Base-by-base conservation (phyloP, 441 rosid species). In the Melastoma candidum region DNA sequence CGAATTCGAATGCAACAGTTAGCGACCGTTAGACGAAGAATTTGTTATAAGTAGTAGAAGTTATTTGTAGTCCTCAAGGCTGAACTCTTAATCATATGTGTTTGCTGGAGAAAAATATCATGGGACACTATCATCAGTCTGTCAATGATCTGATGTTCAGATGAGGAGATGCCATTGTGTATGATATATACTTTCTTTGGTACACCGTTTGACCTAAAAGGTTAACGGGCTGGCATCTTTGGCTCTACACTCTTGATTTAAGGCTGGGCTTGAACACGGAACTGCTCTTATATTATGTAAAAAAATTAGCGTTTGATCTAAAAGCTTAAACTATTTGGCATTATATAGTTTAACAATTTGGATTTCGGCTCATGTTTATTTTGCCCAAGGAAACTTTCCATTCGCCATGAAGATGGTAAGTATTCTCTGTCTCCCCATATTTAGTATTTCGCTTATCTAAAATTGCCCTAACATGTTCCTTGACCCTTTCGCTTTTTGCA, bases 301-400 rank as follows among this genome's bases (percentile, higher is more conserved):
- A 17, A 17, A 17, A 17, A 17, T 1, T 17, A 17, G 22, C 22
- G 22, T 17, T 17, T 17, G 22, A 17, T 17, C 22, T 17, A 17
- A 17, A 17, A 17, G 22, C 22, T 17, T 17, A 17, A 17, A 17
- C 22, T 17, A 17, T 17, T 17, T 17, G 22, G 22, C 22, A 17
- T 17, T 17, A 0, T 17, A 17, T 17, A 17, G 22, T 17, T 1
- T 17, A 17, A 17, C 22, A 17, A 96, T 94, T 55, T 94, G 99
- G 97, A 83, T 94, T 74, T 76, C 90, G 73, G 97, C 97, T 36
- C 99, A 90, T 74, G 90, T 94, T 58, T 90, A 87, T 77, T 90
- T 94, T 63, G 95, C 97, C 58, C 97, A 87, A 67, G 99, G 99
- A 47, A 90, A 90, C 72, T 90, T 90, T 58, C 84, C 97, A 50